Evolutionary conservation across 2,329 filamentous ascomycete species (phyloP).

Genomic region (Monosporascus cannonballus): DNA sequence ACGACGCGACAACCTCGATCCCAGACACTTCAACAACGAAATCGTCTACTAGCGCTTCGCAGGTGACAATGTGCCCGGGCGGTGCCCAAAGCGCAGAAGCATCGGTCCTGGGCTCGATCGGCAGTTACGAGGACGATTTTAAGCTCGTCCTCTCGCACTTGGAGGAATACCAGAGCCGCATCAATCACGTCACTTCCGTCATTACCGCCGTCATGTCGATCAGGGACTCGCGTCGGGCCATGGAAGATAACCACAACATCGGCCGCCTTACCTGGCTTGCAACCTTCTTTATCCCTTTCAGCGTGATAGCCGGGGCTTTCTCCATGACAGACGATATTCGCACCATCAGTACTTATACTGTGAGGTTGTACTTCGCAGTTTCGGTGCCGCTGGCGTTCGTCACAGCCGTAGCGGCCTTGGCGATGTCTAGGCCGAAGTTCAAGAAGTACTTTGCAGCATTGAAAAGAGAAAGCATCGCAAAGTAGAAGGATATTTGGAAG

Average conservation of each 20-base stretch:
- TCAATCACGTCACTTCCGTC: conserved; percentile 25
- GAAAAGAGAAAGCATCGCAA: neutral
- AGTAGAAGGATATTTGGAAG: neutral
- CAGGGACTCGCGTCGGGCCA: conserved; percentile 21
- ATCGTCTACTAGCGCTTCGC: neutral
- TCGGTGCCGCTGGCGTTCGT: conserved; percentile 17
- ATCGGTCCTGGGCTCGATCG: neutral
- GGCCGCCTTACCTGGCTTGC: conserved; percentile 27
- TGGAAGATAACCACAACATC: conserved; percentile 25
- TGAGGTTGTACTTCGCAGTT: conserved; percentile 16
- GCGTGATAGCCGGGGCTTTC: conserved; percentile 22
- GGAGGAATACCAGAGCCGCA: conserved; percentile 26
- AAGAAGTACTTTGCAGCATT: neutral
- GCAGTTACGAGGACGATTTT: conserved; percentile 18
- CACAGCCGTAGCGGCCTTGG: conserved; percentile 1
- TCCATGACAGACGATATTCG: conserved; percentile 22
- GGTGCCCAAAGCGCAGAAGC: neutral
- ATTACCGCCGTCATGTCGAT: conserved; percentile 26
- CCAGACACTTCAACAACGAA: neutral
- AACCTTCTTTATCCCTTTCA: conserved; percentile 28
- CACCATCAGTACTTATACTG: conserved; percentile 10
- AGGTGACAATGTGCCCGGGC: neutral
- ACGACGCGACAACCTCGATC: neutral
- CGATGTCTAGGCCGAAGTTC: neutral
- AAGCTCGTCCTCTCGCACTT: conserved; percentile 16